A percentile compares a stretch with the other conserved stretches of the same genome.
Evolutionary conservation across 768 basidiomycete genomes (phyloP).

Genomic region (Lactifluus hygrophoroides): DNA sequence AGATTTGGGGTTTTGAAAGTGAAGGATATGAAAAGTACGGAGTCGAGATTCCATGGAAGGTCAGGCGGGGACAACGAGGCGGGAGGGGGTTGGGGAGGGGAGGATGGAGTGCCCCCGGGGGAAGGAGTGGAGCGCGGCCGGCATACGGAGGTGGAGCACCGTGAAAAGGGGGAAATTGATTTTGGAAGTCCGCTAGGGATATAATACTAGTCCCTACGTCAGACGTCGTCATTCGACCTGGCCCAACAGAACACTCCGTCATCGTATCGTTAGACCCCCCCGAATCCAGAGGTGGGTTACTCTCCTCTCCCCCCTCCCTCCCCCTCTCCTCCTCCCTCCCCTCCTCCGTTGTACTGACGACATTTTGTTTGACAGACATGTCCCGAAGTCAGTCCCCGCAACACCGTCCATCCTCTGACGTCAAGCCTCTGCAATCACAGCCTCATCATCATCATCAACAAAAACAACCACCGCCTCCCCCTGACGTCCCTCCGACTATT

Average conservation of each 20-base stretch:
- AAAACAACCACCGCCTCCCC: not conserved
- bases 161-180: conserved; percentile 15
- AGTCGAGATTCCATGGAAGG: conserved; percentile 17
- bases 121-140: conserved; percentile 19
- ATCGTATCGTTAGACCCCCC: conserved; percentile 1
- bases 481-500: not conserved
- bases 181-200: conserved; percentile 36
- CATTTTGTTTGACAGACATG: conserved; percentile 6
- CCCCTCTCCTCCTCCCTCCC: not conserved
- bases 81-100: not conserved
- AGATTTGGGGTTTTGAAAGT: not conserved
- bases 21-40: conserved; percentile 13
- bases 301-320: not conserved
- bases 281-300: not conserved
- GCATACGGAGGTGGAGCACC: conserved; percentile 14
- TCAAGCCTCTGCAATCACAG: conserved; percentile 11
- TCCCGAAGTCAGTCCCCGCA: conserved; percentile 28
- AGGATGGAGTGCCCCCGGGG: conserved; percentile 4
- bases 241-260: conserved; percentile 18
- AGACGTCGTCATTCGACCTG: conserved; percentile 34
- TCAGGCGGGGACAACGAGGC: conserved; percentile 20
- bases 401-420: conserved; percentile 23
- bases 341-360: conserved; percentile 6
- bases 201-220: conserved; percentile 35
- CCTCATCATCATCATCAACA: conserved; percentile 7